Evolutionary conservation across 2,329 filamentous ascomycete genomes (phyloP).

Genomic region (Chalara sp.): DNA sequence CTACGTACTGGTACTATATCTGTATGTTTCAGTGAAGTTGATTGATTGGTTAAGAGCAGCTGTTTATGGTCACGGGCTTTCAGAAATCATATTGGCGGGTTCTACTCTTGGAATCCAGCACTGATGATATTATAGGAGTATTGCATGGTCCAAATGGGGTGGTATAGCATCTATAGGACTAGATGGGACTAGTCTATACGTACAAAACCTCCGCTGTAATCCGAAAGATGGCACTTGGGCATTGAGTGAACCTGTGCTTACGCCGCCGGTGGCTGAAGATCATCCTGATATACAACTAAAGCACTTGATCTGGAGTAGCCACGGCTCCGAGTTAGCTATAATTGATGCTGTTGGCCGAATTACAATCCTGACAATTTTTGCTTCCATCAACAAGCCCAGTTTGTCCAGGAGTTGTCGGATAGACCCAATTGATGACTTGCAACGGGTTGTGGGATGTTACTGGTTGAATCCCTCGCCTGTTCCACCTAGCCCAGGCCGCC

Average conservation of each 20-base stretch:
- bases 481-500: constrained; percentile 13
- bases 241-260: constrained; percentile 63
- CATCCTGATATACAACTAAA: constrained; percentile 61
- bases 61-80: too few species aligned
- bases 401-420: constrained; percentile 53
- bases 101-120: too few species aligned
- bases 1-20: too few species aligned
- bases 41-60: too few species aligned
- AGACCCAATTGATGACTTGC: constrained; percentile 69
- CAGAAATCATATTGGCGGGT: too few species aligned
- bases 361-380: constrained; percentile 63
- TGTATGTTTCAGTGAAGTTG: too few species aligned
- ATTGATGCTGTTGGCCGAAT: constrained; percentile 75
- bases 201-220: constrained; percentile 66
- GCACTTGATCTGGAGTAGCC: constrained; percentile 74
- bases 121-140: constrained; percentile 44
- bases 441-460: constrained; percentile 73
- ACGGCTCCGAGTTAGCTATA: constrained; percentile 73
- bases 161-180: constrained; percentile 75
- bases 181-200: constrained; percentile 63
- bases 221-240: constrained; percentile 67
- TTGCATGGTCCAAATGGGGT: constrained; percentile 84
- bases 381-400: constrained; percentile 67
- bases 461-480: constrained; percentile 55
- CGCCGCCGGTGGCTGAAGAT: constrained; percentile 54